Conservation (phyloP, 768 basidiomycete genomes). For the Fomitopsis pulvina region DNA sequence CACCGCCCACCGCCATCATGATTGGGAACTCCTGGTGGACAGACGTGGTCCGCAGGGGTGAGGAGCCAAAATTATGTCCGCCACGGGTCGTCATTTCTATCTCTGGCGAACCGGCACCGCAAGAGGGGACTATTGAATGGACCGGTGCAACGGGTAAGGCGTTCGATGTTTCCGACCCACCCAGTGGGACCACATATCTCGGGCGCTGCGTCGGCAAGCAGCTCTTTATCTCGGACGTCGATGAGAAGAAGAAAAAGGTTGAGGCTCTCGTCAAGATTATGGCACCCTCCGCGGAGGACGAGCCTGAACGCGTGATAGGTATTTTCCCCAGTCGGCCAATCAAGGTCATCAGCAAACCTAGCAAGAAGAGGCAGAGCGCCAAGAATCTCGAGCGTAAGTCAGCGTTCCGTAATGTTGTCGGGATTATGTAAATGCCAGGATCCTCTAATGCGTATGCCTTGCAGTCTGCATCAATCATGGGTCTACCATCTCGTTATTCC, state of each 20-base stretch:
- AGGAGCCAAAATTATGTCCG: conserved; percentile 66
- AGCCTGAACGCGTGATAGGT: conserved; percentile 79
- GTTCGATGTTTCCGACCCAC: conserved; percentile 75
- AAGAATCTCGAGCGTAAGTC: conserved; percentile 88
- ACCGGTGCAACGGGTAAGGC: conserved; percentile 77
- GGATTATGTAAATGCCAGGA: conserved; percentile 3
- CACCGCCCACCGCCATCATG: conserved; percentile 90
- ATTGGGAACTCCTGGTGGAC: conserved; percentile 96
- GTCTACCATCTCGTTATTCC: conserved; percentile 91
- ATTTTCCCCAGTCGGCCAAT: conserved; percentile 91
- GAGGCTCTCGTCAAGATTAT: conserved; percentile 89
- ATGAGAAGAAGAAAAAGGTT: conserved; percentile 93
- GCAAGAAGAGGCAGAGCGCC: conserved; percentile 92
- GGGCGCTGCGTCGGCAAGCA: conserved; percentile 93
- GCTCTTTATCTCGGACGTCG: conserved; percentile 90
- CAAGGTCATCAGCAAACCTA: conserved; percentile 97
- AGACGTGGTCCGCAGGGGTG: conserved; percentile 66
- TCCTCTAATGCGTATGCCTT: neutral
- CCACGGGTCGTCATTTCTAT: conserved; percentile 87
- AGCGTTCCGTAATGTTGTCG: conserved; percentile 5
- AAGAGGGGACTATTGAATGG: conserved; percentile 87
- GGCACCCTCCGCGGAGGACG: conserved; percentile 72
- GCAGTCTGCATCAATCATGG: conserved; percentile 94
- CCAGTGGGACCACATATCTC: conserved; percentile 79
- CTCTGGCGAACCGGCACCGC: conserved; percentile 81